Evolutionary conservation across 345 rosid species (phyloP), one percentile per base, ranked within the genome.

Genomic region (Eutrema heterophyllum): DNA sequence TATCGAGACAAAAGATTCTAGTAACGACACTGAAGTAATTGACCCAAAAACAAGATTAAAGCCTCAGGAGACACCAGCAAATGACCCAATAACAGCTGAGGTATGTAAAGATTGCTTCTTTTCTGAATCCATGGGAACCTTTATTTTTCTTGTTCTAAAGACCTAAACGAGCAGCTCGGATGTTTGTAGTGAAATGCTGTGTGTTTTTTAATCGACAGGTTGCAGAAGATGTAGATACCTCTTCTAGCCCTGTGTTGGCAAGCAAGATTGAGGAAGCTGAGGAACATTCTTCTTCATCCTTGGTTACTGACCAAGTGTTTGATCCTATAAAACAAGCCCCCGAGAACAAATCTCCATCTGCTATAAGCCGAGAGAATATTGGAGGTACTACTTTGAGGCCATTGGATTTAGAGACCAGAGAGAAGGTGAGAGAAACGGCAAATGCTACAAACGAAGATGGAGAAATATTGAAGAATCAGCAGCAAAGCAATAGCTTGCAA

Each of bases 201-300:
- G 60, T 56, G 8, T 35, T 60, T 52, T 35, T 55, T 15, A 59
- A 52, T 73, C 68, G 50, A 77, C 83, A 78, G 93, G 66, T 69
- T 80, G 64, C 69, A 46, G 79, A 78, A 57, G 75, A 61, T 41
- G 70, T 5, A 3, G 76, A 74, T 45, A 80, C 66, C 48, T 64
- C 59, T 67, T 64, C 78, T 40, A 73, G 77, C 36, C 49, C 72
- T 54, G 55, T 49, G 44, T 57, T 71, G 68, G 72, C 39, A 46
- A 36, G 43, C 40, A 53, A 40, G 49, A 76, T 70, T 32, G 82
- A 69, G 44, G 84, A 74, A 60, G 64, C 56, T 24, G 84, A 83
- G 70, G 83, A 83, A 46, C 75, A 70, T 41, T 78, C 79, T 71
- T 81, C 82, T 72, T 61, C 72, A 7, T 76, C 81, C 49, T 48